Evolutionary conservation across 352 stramenopile species (phyloP), one percentile per base, ranked within the genome.

Genomic region (Blastocystis sp.): DNA sequence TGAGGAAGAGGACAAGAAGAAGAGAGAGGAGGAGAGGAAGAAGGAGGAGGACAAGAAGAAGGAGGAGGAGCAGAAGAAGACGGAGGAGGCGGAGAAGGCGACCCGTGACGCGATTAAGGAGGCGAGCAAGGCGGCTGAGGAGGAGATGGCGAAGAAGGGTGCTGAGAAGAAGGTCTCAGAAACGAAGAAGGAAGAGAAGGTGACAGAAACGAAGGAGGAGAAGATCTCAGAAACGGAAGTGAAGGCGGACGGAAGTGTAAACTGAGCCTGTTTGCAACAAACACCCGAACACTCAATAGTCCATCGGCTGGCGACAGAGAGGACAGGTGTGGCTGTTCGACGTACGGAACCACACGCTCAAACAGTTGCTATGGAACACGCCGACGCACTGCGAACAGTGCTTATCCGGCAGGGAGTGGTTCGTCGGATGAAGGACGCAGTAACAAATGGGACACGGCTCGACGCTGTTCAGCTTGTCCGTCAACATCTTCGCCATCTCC

Each of bases 381-480:
- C 94, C 95, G 55, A 93, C 90, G 78, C 94, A 97, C 31, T 92
- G 94, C 26, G 93, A 93, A 90, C 94, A 97, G 78, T 94, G 69
- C 69, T 95, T 66, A 77, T 93, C 91, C 9, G 94, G 94, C 80
- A 96, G 92, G 31, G 92, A 92, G 74, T 95, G 92, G 24, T 92
- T 94, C 76, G 94, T 95, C 1, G 94, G 92, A 71, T 95, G 93
- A 9, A 97, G 88, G 24, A 95, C 93, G 31, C 91, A 93, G 88
- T 96, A 97, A 77, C 94, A 97, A 60, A 97, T 93, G 6, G 94
- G 94, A 90, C 94, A 97, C 26, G 94, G 94, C 81, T 97, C 94
- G 13, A 96, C 91, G 13, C 93, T 94, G 51, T 94, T 91, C 70
- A 96, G 94, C 90, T 96, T 93, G 79, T 95, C 93, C 62, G 96